phyloP scores from a whole-genome alignment of 2,329 filamentous ascomycete species.

The Mollisiaceae sp. region DNA sequence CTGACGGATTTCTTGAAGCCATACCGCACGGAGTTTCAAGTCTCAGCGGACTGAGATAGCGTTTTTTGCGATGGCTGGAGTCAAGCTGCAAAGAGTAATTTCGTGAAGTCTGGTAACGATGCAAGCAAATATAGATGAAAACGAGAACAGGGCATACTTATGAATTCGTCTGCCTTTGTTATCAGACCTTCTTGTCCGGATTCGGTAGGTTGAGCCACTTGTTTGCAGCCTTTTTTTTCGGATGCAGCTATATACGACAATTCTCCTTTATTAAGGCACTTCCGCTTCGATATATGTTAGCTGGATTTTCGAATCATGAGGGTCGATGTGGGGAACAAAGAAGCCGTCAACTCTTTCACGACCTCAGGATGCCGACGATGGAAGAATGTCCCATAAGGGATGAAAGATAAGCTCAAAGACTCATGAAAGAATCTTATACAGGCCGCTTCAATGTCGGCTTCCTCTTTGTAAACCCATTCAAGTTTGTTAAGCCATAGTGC shows the following conservation, averaged over 20 bases:
- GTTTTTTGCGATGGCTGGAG: background rate
- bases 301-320: background rate
- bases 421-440: too few relatives aligned
- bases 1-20: background rate
- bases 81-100: background rate
- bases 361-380: background rate
- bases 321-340: background rate
- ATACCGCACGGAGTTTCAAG: background rate
- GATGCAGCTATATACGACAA: background rate
- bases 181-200: background rate
- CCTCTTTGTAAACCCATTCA: too few relatives aligned
- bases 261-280: background rate
- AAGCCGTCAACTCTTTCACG: background rate
- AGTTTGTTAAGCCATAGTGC: too few relatives aligned
- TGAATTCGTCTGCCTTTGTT: background rate
- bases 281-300: background rate
- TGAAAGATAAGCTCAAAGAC: background rate
- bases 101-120: background rate
- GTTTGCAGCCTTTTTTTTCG: background rate
- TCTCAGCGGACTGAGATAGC: background rate
- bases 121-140: background rate
- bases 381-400: background rate
- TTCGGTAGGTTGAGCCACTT: background rate
- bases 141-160: conserved; percentile 3
- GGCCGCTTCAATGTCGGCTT: too few relatives aligned